These are phyloP conservation scores for Cutaneotrichosporon cavernicola DNA, from an alignment of 1,284 basidiomycete species.

Conservation along the genomic window DNA sequence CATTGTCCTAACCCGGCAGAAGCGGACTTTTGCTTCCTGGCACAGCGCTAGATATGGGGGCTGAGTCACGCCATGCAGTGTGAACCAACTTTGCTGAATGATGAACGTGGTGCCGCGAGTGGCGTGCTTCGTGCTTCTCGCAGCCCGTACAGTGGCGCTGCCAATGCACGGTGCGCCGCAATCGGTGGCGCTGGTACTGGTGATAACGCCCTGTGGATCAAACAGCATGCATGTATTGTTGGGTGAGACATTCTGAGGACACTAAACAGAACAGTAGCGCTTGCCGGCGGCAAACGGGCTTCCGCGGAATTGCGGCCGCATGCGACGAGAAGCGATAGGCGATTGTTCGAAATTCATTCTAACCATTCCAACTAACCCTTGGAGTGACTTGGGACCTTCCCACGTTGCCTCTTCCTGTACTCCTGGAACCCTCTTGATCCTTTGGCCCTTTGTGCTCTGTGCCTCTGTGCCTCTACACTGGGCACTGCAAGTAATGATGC, in stretches of 20 bases:
- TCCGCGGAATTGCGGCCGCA: background rate
- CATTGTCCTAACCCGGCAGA: background rate
- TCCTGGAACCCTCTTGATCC: no score
- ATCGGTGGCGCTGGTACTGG: no score
- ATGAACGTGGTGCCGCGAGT: no score
- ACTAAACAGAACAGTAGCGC: background rate
- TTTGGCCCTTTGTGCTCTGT: no score
- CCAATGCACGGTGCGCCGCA: background rate
- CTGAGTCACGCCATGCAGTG: background rate
- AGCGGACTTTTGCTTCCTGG: background rate
- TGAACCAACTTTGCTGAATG: no score
- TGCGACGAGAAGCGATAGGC: background rate
- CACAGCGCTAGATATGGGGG: background rate
- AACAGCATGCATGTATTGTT: background rate
- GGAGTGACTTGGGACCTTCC: background rate
- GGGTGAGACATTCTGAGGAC: background rate
- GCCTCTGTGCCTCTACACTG: no score
- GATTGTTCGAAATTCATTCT: background rate
- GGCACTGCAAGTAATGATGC: no score
- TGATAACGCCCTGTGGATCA: no score
- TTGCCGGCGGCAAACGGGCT: background rate
- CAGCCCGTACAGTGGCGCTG: background rate
- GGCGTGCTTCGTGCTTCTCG: background rate
- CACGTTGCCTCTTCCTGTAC: background rate
- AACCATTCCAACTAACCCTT: no score